Evolutionary conservation across 1,139 yeast genomes (phyloP), one percentile per base, ranked within the genome.

Genomic region (Kazachstania sp.): DNA sequence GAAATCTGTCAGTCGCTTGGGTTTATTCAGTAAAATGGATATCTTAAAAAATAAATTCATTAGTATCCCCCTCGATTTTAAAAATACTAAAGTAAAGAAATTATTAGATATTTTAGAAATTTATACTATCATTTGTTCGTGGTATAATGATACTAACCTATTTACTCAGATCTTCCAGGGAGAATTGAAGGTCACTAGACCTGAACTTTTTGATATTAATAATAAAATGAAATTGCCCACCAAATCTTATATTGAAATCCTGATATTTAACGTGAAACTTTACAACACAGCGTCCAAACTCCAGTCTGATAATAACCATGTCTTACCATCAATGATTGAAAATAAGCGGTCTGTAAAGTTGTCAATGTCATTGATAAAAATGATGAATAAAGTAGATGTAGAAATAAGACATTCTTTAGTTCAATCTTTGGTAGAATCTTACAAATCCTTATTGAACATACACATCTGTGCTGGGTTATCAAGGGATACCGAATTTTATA

Each of bases 401-500:
- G 50, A 59, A 16, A 55, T 72, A 3, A 68, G 69, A 49, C 65
- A 80, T 63, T 65, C 64, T 37, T 62, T 75, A 1, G 60, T 71
- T 0, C 51, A 52, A 1, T 54, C 64, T 26, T 57, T 79, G 32
- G 57, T 69, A 11, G 58, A 63, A 4, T 52, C 74, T 5, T 74
- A 74, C 55, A 59, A 61, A 15, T 48, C 51, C 11, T 58, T 76
- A 23, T 61, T 79, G 31, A 61, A 66, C 3, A 55, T 67, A 1
- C 68, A 71, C 47, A 63, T 69, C 19, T 70, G 68, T 39, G 56
- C 78, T 41, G 86, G 87, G 0, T 56, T 78, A 2, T 67, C 79
- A 0, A 76, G 76, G 52, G 86, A 81, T 47, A 68, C 77, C 37
- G 67, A 69, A 3, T 78, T 71, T 57, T 81, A 73, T 59, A 53